Base-by-base conservation (phyloP, 1,284 basidiomycete genomes). In the Porodaedalea pini region DNA sequence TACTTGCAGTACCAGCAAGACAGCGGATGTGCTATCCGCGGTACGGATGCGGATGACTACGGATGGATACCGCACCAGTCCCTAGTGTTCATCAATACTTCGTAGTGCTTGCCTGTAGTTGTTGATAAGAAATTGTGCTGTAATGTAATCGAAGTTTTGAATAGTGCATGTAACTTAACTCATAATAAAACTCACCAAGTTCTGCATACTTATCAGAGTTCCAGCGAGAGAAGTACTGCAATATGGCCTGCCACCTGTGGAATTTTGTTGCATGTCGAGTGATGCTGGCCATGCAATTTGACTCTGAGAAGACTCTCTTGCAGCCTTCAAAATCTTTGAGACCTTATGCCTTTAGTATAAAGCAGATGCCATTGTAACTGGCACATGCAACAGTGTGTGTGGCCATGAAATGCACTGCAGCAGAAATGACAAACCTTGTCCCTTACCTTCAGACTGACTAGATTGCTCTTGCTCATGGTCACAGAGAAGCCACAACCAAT, bases 391-490 rank as follows among this genome's bases (percentile, higher is more conserved):
- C 61, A 59, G 59, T 73, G 71, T 0, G 68, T 66, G 51, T 72
- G 68, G 0, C 71, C 68, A 55, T 73, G 70, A 56, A 73, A 73
- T 2, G 67, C 61, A 25, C 64, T 64, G 4, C 69, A 64, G 25
- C 64, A 65, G n/a, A 66, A 59, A 0, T 61, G 57, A 7, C 60
- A 36, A 4, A 47, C 32, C 10, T 21, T 25, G 0, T 21, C n/a
- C 0, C 49, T n/a, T 0, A 62, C 57, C 25, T 54, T 54, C 2
- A 53, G 50, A 0, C 54, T 53, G 37, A 67, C n/a, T 8, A 59
- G 40, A 5, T 11, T 15, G 41, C 61, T 64, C 4, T 50, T 51
- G 6, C 51, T 32, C 1, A 54, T 34, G 0, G 63, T 66, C 15
- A n/a, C 43, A 3, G 54, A 59, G 40, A 65, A 65, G 1, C 58